Conservation (phyloP, 2,329 filamentous ascomycete genomes). For the Shiraia sp. region DNA sequence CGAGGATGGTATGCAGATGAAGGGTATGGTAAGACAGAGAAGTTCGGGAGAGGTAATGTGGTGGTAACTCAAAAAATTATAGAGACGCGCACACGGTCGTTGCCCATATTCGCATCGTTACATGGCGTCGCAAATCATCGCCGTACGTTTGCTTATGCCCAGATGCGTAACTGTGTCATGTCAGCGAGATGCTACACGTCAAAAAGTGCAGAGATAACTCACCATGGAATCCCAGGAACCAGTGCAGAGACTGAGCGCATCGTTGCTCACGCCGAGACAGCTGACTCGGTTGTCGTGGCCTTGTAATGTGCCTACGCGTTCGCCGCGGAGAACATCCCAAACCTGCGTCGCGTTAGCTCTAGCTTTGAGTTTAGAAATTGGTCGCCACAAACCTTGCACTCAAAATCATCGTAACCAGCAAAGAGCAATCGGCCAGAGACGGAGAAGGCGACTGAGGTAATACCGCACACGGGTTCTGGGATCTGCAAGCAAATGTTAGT, state of each 20-base stretch:
- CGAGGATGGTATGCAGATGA: constrained; percentile 20
- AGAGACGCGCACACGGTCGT: constrained; percentile 31
- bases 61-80: constrained; percentile 32
- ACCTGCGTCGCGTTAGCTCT: constrained; percentile 63
- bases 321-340: constrained; percentile 95
- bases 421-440: constrained; percentile 94
- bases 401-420: constrained; percentile 97
- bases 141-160: constrained; percentile 48
- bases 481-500: constrained; percentile 62
- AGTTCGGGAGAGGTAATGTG: constrained; percentile 27
- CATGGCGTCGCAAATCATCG: constrained; percentile 29
- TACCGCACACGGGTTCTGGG: constrained; percentile 95
- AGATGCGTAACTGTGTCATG: constrained; percentile 53
- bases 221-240: constrained; percentile 99
- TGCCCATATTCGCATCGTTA: constrained; percentile 37
- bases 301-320: constrained; percentile 94
- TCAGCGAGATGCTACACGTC: constrained; percentile 22
- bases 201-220: constrained; percentile 51
- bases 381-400: constrained; percentile 83
- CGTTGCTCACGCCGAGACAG: constrained; percentile 97
- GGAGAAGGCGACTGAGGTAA: constrained; percentile 96
- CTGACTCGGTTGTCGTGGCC: constrained; percentile 99
- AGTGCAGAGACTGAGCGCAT: constrained; percentile 98
- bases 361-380: constrained; percentile 43
- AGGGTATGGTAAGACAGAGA: constrained; percentile 37